phyloP scores from a whole-genome alignment of 176 grass and related monocot species.

The Triticum dicoccoides region DNA sequence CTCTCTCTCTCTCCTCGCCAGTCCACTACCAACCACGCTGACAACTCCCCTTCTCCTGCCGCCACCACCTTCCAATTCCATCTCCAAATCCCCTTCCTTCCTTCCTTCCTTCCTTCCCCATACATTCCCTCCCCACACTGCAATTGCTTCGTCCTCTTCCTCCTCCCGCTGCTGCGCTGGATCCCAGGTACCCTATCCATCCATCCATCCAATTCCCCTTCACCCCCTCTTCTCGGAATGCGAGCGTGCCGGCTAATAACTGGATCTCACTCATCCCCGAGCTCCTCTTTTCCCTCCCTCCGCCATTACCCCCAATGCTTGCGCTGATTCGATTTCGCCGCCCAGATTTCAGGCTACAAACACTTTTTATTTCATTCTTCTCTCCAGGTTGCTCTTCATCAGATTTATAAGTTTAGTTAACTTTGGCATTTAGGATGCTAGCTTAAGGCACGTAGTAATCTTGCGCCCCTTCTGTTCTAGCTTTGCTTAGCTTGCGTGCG shows the following conservation, averaged over 20 bases:
- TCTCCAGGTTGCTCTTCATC: neutral
- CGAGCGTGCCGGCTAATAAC: neutral
- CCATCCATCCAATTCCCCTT: neutral
- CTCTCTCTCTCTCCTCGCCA: no score
- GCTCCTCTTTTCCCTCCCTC: neutral
- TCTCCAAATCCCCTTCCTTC: conserved; percentile 14
- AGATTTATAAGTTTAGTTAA: neutral
- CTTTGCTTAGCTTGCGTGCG: neutral
- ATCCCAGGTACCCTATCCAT: conserved; percentile 18
- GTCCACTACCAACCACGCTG: conserved; percentile 33
- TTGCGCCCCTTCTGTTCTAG: neutral
- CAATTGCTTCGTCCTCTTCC: conserved; percentile 11
- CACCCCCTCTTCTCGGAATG: neutral
- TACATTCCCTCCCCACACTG: conserved; percentile 11
- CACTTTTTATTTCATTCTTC: neutral
- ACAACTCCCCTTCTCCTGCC: conserved; percentile 32
- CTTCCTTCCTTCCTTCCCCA: neutral
- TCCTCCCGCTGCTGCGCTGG: neutral
- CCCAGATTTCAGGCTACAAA: neutral
- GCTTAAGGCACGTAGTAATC: neutral
- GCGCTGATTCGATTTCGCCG: neutral
- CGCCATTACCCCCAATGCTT: neutral
- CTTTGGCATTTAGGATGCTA: neutral
- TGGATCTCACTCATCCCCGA: conserved; percentile 1
- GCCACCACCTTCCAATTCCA: conserved; percentile 17